Evolutionary conservation across 129 eudicot species (phyloP), one percentile per base, ranked within the genome.

Genomic region (Calendula officinalis): DNA sequence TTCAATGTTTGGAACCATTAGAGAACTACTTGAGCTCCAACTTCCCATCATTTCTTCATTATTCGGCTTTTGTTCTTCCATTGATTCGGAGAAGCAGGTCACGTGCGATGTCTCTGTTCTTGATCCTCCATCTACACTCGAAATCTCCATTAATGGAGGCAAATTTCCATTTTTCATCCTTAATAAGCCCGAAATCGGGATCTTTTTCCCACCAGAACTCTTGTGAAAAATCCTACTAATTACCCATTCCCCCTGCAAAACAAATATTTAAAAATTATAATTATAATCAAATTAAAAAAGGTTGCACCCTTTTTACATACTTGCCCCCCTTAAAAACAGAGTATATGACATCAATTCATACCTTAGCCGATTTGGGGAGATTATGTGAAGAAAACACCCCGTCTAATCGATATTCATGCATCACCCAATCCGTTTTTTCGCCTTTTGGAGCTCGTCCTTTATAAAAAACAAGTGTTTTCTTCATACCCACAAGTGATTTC

Each of bases 171-270:
- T 48, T 34, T 41, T 39, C 52, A 42, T 15, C 33, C 42, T 78
- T 27, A 46, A 27, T 16, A 84, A 67, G 5, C 80, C 86, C 1
- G 92, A 82, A 34, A 82, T 68, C 33, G 79, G 77, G 3, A 72
- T 71, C 62, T 84, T 87, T 44, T 82, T 78, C 41, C 87, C 94
- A 14, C 86, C 88, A 8, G 83, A 43, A 35, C 74, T 71, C 75
- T 91, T 91, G 56, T 80, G 81, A 54, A 91, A 91, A 22, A 91
- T 56, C 77, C 96, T 81, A 36, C 90, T 82, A 7, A 91, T 78
- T 14, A 87, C 98, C 96, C 98, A 91, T 43, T 91, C 96, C 11
- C 91, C 87, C 98, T 91, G 79, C n/a, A 63, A 71, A 67, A 57
- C 10, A 71, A 14, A 34, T 50, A n/a, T 1, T 11, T 14, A 6